Conservation (phyloP, 768 basidiomycete genomes). For the Dacryopinax primogenitus region DNA sequence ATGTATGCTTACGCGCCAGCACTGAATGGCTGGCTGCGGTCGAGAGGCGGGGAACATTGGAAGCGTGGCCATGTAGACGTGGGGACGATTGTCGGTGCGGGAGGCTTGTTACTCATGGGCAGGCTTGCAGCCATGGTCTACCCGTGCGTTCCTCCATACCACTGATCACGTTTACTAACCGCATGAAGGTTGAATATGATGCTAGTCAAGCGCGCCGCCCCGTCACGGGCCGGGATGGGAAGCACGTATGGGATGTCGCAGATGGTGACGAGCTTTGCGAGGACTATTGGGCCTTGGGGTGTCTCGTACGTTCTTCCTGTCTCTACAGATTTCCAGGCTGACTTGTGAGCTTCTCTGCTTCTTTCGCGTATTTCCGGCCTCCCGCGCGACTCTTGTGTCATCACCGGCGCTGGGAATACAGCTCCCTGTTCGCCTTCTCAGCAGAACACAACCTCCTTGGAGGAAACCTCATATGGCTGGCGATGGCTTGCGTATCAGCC, state of each 20-base stretch:
- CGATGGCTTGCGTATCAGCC: constrained; percentile 21
- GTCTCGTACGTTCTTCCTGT: constrained; percentile 25
- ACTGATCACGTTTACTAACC: not conserved
- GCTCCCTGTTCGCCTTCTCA: constrained; percentile 47
- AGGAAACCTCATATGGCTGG: constrained; percentile 43
- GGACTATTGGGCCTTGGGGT: constrained; percentile 47
- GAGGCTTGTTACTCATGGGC: constrained; percentile 32
- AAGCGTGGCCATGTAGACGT: not conserved
- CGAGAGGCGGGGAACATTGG: constrained; percentile 23
- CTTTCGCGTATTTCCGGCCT: not conserved
- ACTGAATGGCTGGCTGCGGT: constrained; percentile 28
- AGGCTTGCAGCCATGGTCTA: constrained; percentile 39
- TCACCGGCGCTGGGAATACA: not conserved
- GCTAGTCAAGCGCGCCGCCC: constrained; percentile 42
- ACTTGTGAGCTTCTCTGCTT: not conserved
- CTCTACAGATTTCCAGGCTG: not conserved
- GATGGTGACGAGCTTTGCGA: constrained; percentile 32
- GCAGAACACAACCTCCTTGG: constrained; percentile 36
- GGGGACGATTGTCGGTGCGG: constrained; percentile 42
- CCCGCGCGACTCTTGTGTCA: not conserved
- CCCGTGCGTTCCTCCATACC: constrained; percentile 33
- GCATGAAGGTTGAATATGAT: constrained; percentile 56
- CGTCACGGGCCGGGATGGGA: constrained; percentile 42
- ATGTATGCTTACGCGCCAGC: constrained; percentile 35
- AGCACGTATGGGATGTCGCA: constrained; percentile 53